Conservation (phyloP, 2,329 filamentous ascomycete genomes). For the Kalmusia sp. region DNA sequence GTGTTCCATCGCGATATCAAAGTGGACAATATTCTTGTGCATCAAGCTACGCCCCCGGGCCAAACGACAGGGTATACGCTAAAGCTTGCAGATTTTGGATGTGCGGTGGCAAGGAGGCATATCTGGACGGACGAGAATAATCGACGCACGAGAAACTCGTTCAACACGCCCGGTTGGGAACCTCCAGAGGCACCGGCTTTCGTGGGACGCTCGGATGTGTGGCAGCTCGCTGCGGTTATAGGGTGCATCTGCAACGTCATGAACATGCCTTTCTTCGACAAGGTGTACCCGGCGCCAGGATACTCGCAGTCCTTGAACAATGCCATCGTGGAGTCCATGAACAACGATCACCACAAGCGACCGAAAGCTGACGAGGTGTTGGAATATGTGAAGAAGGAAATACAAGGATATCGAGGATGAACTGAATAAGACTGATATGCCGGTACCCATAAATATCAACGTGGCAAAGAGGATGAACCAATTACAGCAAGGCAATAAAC, state of each 20-base stretch:
- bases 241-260: slow-evolving; percentile 13
- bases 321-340: slow-evolving; percentile 9
- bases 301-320: slow-evolving; percentile 7
- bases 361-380: slow-evolving; percentile 12
- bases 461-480: not conserved
- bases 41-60: not conserved
- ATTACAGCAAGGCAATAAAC: not conserved
- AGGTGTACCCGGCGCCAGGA: slow-evolving; percentile 8
- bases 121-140: not conserved
- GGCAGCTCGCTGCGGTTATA: slow-evolving; percentile 11
- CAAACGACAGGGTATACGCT: slow-evolving; percentile 7
- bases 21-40: slow-evolving; percentile 9
- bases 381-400: not conserved
- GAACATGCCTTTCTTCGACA: not conserved
- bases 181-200: slow-evolving; percentile 1
- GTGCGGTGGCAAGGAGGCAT: slow-evolving; percentile 1
- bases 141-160: not conserved
- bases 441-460: not conserved
- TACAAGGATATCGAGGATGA: not conserved
- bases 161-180: not conserved
- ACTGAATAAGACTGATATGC: not conserved
- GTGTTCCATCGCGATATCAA: slow-evolving; percentile 16
- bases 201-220: slow-evolving; percentile 6
- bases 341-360: not conserved
- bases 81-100: slow-evolving; percentile 15